A percentile compares a stretch with the other conserved stretches of the same genome.
These are phyloP conservation scores for Trichophyton equinum DNA, from an alignment of 2,329 filamentous ascomycete genomes.

Conservation along the genomic window DNA sequence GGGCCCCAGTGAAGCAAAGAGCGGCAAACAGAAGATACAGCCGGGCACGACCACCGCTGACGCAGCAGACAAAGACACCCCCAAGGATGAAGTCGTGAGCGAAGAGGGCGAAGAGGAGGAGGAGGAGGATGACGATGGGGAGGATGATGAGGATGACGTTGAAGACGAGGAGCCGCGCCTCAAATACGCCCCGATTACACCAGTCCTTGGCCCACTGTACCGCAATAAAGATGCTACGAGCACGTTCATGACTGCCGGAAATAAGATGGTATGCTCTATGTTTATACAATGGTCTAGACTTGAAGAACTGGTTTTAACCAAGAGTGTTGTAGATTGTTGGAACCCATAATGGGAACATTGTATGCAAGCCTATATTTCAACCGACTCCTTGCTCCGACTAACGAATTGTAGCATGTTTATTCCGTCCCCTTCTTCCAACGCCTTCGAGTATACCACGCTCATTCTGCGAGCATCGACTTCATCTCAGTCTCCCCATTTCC, in stretches of 20 bases:
- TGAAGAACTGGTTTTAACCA: slow-evolving; percentile 1
- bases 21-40: slow-evolving; percentile 14
- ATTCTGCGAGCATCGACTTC: slow-evolving; percentile 78
- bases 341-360: slow-evolving; percentile 93
- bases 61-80: slow-evolving; percentile 7
- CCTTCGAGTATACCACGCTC: slow-evolving; percentile 78
- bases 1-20: slow-evolving; percentile 18
- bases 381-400: slow-evolving; percentile 17
- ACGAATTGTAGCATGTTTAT: slow-evolving; percentile 57
- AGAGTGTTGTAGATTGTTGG: slow-evolving; percentile 57
- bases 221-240: slow-evolving; percentile 92
- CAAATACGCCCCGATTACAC: slow-evolving; percentile 83
- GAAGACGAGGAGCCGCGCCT: slow-evolving; percentile 89
- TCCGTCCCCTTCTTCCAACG: slow-evolving; percentile 70
- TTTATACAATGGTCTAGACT: not conserved
- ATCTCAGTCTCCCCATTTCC: slow-evolving; percentile 85
- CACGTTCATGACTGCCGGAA: slow-evolving; percentile 75
- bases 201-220: slow-evolving; percentile 67
- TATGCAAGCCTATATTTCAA: slow-evolving; percentile 37
- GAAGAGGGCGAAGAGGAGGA: slow-evolving; percentile 15
- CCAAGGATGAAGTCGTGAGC: not conserved
- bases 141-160: slow-evolving; percentile 62
- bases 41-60: slow-evolving; percentile 7
- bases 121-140: slow-evolving; percentile 33
- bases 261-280: slow-evolving; percentile 68